Evolutionary conservation across 2,329 filamentous ascomycete genomes (phyloP).

Genomic region (Pseudogymnoascus sp.): DNA sequence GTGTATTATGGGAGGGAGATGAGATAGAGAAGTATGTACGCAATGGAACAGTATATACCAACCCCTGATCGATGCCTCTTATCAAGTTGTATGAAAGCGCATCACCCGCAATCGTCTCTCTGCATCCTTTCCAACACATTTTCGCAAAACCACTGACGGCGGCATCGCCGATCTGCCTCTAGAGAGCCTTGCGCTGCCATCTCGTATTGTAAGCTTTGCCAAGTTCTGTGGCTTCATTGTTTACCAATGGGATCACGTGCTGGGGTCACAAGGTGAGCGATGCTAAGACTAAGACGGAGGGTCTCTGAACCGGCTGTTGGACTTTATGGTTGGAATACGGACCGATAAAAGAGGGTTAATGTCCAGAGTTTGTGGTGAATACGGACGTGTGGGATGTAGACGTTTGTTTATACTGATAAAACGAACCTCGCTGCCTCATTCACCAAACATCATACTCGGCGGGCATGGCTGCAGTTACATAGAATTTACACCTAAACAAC

Average conservation of each 20-base stretch:
- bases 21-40: neutral
- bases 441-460: neutral
- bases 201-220: neutral
- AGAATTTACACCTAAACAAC: neutral
- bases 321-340: neutral
- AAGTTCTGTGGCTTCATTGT: neutral
- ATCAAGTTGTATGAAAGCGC: neutral
- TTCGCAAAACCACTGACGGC: neutral
- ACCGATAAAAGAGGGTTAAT: neutral
- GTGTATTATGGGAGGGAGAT: neutral
- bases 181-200: neutral
- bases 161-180: neutral
- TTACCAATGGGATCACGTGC: neutral
- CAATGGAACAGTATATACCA: neutral
- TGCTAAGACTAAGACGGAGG: neutral
- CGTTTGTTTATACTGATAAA: neutral
- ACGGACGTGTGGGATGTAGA: neutral
- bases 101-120: neutral
- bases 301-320: neutral
- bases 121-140: neutral
- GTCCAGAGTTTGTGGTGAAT: neutral
- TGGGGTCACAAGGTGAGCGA: neutral
- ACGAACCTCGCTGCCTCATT: neutral
- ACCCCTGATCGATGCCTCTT: neutral
- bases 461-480: neutral